Evolutionary conservation across 352 stramenopile genomes (phyloP), one percentile per base, ranked within the genome.

Genomic region (Globisporangium cederbergense): DNA sequence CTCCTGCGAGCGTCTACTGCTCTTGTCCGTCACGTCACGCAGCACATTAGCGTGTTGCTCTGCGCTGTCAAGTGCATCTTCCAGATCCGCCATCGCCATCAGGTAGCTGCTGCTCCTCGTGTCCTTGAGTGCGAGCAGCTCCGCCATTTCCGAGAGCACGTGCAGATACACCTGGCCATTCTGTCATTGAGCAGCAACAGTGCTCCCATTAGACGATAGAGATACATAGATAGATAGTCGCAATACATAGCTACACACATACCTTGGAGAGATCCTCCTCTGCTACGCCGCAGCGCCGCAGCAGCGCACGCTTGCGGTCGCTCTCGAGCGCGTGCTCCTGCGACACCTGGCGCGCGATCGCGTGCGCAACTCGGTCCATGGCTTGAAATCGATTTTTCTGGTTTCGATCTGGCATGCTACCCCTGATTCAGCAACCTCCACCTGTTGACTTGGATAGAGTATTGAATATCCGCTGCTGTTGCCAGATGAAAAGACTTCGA

Each of bases 221-320:
- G 11, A n/a, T 16, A 61, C 4, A 62, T 18, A 30, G 25, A 40
- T 7, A 40, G 16, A 42, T 16, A 53, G 45, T 30, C 25, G 25
- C 13, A 43, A n/a, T 36, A 58, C 38, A 14, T 18, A 28, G 25
- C 47, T 18, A 47, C 4, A 10, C 32, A 42, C 40, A 22, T 34
- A 82, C 77, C 64, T 80, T 80, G 16, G 77, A 85, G 7, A 85
- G 62, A 16, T 85, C 66, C 2, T 81, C 72, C 65, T 85, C 77
- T 20, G 46, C 18, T 28, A 85, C 59, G 5, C 72, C 77, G 10
- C 59, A 71, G 20, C 22, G 56, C 32, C 28, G 57, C 66, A 85
- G 66, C 16, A 85, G 62, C 36, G 47, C 58, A 30, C 58, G 50
- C 64, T 72, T 77, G 20, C 74, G 72, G 64, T 74, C 62, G 4